Base-by-base conservation (phyloP, 345 rosid species). In the Adansonia digitata region DNA sequence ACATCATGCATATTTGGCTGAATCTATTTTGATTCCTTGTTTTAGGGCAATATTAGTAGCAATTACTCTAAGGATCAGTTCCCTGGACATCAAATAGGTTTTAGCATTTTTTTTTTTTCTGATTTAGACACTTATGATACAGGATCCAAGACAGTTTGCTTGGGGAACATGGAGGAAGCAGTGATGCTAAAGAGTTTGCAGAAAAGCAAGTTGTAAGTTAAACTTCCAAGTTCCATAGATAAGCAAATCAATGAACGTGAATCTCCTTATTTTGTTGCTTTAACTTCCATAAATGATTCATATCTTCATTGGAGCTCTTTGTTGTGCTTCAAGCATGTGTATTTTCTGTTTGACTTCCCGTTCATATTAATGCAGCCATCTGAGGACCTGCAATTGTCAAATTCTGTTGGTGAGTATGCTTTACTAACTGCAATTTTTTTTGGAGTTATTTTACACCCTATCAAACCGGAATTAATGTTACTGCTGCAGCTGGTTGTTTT, bases 171-270 rank as follows among this genome's bases (percentile, higher is more conserved):
- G 82, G 76, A 40, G 78, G 80, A 68, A 72, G 61, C 69, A 81
- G 64, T 57, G 63, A 78, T 76, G 53, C 69, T 65, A 81, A 84
- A 66, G 80, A 64, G 65, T 59, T 17, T 59, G 64, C 68, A 20
- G 84, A 82, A 42, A 84, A 80, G 79, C 81, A 72, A 68, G 52
- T 12, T 57, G 94, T 90, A 72, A 85, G 88, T 77, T 55, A 11
- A 61, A 43, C 31, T 60, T 57, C 22, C 73, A 61, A 43, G 26
- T 60, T 57, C 22, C 73, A 11, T 15, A 7, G 75, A 37, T 34
- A 34, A 34, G 46, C 45, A 63, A n/a, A 39, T 63, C 27, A 4
- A 15, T 37, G 45, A 37, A 37, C 6, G 7, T 63, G 46, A 7
- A 63, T 27, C 48, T n/a, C 27, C 46, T 63, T 37, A 14, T 63